Conservation (phyloP, 2,329 filamentous ascomycete genomes). For the Xylariaceae sp. region DNA sequence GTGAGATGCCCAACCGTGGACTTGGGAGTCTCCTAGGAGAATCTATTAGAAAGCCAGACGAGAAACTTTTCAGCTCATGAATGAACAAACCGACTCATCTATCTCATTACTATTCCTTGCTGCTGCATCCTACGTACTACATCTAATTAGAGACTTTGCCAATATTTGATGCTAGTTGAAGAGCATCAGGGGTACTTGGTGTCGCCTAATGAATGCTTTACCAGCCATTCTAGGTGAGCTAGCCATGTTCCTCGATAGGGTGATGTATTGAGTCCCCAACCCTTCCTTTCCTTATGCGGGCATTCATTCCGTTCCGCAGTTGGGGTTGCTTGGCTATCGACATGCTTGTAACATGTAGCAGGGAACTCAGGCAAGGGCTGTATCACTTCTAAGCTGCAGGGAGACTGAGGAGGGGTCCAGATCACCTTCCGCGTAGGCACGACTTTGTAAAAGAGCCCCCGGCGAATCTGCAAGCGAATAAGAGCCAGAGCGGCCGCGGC, state of each 20-base stretch:
- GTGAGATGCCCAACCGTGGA: too few relatives aligned
- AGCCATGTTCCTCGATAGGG: background rate
- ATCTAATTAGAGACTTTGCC: too few relatives aligned
- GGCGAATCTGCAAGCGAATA: too few relatives aligned
- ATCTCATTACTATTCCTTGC: too few relatives aligned
- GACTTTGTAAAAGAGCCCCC: too few relatives aligned
- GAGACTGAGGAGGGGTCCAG: background rate
- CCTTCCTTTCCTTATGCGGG: conserved; percentile 4
- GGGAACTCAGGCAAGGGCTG: too few relatives aligned
- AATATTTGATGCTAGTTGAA: too few relatives aligned
- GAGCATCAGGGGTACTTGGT: background rate
- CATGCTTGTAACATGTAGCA: too few relatives aligned
- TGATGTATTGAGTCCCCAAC: background rate
- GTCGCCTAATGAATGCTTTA: conserved; percentile 1
- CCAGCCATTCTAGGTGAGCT: background rate
- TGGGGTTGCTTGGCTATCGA: background rate
- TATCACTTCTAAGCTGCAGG: background rate
- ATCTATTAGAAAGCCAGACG: background rate
- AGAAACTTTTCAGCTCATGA: background rate
- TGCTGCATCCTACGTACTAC: too few relatives aligned
- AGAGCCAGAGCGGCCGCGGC: too few relatives aligned
- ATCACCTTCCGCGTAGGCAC: too few relatives aligned
- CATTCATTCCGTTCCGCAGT: background rate
- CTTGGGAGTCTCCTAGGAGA: background rate
- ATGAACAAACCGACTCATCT: background rate